Base-by-base conservation (phyloP, 768 basidiomycete species). In the Leccinum imitatum region DNA sequence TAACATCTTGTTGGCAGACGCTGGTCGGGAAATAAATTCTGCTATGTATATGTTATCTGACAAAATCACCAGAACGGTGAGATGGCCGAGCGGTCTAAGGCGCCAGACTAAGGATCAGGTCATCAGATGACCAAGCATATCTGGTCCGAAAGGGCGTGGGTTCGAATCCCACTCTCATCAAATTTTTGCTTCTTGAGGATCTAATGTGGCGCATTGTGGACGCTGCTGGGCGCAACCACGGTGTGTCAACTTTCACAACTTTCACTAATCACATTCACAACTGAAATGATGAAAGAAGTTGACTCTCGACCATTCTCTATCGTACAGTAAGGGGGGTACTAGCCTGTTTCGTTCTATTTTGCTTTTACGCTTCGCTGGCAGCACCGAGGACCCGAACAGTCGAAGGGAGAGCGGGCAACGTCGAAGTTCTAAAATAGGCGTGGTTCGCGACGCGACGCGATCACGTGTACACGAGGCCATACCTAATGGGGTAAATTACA, bases 1-100 rank as follows among this genome's bases (percentile, higher is more conserved):
- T 25, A 25, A 25, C 23, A 25, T 25, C 30, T 30, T 30, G 30
- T 30, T 30, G 30, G 30, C 30, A 1, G 31, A 0, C 31, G 10
- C 35, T 37, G 35, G 35, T 41, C 17, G n/a, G n/a, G 3, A 44
- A 0, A 19, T 3, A 44, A 44, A 44, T 0, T 10, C 11, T 6
- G 9, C 15, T 41, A 41, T 41, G 8, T 41, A 41, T 41, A n/a
- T 41, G n/a, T 19, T 11, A 13, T 46, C 44, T 19, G 44, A 19
- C n/a, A 0, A 13, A 19, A 46, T 10, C 1, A 46, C 2, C 19
- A 10, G 44, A 46, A 25, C 23, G 64, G 71, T 56, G 64, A 80
- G 78, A 81, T 82, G 82, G 81, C 82, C 82, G 81, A 82, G 82
- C 78, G 82, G 81, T 82, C 80, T 75, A 82, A 80, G 82, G 81